phyloP scores from a whole-genome alignment of 2,329 filamentous ascomycete genomes.

The Aspergillaceae sp. region DNA sequence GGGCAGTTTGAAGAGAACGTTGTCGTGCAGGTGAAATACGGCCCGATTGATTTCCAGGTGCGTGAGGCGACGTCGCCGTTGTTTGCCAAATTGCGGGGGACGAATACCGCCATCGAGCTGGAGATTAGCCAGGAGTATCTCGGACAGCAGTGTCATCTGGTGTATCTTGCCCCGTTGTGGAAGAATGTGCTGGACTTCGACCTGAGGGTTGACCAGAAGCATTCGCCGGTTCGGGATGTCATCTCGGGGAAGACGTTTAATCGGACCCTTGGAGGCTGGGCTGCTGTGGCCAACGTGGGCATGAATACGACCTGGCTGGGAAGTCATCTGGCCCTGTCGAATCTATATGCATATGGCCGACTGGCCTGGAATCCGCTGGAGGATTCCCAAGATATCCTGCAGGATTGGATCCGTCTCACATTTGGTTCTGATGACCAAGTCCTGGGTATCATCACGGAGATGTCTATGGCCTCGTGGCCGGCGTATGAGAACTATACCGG shows the following conservation, averaged over 20 bases:
- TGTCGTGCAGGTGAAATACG: conserved; percentile 64
- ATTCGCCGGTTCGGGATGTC: conserved; percentile 47
- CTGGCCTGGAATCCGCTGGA: conserved; percentile 55
- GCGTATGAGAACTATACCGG: conserved; percentile 64
- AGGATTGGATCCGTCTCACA: conserved; percentile 61
- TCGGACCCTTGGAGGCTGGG: conserved; percentile 51
- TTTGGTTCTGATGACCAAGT: conserved; percentile 50
- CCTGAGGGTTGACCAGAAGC: conserved; percentile 49
- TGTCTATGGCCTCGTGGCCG: conserved; percentile 62
- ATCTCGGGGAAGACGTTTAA: conserved; percentile 37
- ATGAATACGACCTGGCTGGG: conserved; percentile 60
- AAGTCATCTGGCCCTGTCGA: conserved; percentile 61
- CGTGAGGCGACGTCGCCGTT: conserved; percentile 59
- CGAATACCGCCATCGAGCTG: conserved; percentile 52
- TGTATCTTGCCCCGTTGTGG: conserved; percentile 62
- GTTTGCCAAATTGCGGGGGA: conserved; percentile 46
- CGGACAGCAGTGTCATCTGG: conserved; percentile 60
- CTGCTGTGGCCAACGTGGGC: conserved; percentile 60
- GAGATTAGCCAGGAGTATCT: conserved; percentile 63
- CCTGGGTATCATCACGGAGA: conserved; percentile 50
- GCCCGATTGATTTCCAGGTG: conserved; percentile 66
- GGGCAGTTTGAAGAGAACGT: conserved; percentile 61
- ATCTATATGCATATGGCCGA: conserved; percentile 61
- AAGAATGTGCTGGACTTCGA: conserved; percentile 60
- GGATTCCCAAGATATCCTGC: conserved; percentile 44